Conservation (phyloP, 1,284 basidiomycete genomes). For the Ceratorhiza oryzae-sativae region DNA sequence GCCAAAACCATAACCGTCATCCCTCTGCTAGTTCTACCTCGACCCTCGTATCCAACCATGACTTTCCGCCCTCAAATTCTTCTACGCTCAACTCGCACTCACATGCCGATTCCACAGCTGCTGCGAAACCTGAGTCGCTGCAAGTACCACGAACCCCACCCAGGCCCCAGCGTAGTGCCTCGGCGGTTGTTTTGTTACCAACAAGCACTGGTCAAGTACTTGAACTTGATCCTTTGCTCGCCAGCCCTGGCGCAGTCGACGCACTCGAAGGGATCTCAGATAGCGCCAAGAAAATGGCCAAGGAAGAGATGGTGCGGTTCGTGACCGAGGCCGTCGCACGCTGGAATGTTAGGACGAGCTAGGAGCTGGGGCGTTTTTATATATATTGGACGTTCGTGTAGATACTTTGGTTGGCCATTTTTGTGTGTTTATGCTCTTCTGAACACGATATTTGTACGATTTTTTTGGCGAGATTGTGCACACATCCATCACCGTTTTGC, state of each 20-base stretch:
- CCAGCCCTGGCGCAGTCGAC: slow-evolving; percentile 71
- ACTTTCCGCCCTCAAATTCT: slow-evolving; percentile 23
- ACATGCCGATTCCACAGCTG: neutral
- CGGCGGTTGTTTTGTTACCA: slow-evolving; percentile 68
- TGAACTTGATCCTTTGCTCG: slow-evolving; percentile 78
- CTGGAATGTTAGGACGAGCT: slow-evolving; percentile 58
- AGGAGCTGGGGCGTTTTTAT: neutral
- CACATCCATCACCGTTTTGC: neutral
- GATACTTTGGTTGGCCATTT: neutral
- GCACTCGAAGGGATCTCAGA: slow-evolving; percentile 75
- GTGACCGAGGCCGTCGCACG: slow-evolving; percentile 73
- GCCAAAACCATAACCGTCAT: slow-evolving; percentile 58
- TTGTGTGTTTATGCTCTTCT: slow-evolving; percentile 14
- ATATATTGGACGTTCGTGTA: neutral
- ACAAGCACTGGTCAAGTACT: slow-evolving; percentile 76
- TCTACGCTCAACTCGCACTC: slow-evolving; percentile 45
- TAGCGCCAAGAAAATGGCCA: slow-evolving; percentile 79
- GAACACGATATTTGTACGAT: slow-evolving; percentile 24
- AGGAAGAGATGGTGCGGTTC: slow-evolving; percentile 71
- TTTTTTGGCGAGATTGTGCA: slow-evolving; percentile 3
- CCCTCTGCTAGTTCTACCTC: slow-evolving; percentile 34
- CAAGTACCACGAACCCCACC: slow-evolving; percentile 13
- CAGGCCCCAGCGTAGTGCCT: slow-evolving; percentile 45
- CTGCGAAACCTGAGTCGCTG: slow-evolving; percentile 18
- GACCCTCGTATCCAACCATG: slow-evolving; percentile 23